phyloP scores from a whole-genome alignment of 192 early-diverging fungal species.

The Podila epigama region DNA sequence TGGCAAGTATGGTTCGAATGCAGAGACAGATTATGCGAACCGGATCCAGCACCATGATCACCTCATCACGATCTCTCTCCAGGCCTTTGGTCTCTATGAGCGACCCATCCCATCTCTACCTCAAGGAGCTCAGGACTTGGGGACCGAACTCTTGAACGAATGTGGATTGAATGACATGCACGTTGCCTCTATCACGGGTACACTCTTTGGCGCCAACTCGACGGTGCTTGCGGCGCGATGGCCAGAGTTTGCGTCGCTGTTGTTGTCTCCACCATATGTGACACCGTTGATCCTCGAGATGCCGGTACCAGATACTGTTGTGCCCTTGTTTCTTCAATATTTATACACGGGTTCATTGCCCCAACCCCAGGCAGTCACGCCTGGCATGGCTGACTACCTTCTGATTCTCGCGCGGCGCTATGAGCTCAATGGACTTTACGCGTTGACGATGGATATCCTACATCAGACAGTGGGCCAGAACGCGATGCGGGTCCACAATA shows the following conservation, averaged over 20 bases:
- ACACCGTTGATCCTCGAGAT: slow-evolving; percentile 9
- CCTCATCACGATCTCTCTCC: slow-evolving; percentile 13
- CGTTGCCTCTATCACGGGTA: not conserved
- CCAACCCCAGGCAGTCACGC: not conserved
- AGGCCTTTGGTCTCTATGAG: slow-evolving; percentile 17
- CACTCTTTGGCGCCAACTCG: slow-evolving; percentile 13
- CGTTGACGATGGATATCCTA: slow-evolving; percentile 12
- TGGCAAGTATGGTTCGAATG: slow-evolving; percentile 6
- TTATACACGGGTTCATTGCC: slow-evolving; percentile 11
- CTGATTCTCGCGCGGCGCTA: slow-evolving; percentile 12
- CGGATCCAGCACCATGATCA: slow-evolving; percentile 14
- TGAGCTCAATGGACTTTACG: slow-evolving; percentile 14
- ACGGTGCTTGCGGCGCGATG: slow-evolving; percentile 15
- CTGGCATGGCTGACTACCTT: slow-evolving; percentile 15
- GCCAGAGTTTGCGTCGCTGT: slow-evolving; percentile 11
- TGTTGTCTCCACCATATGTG: slow-evolving; percentile 21
- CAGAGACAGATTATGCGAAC: slow-evolving; percentile 9
- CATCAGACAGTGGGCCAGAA: slow-evolving; percentile 2
- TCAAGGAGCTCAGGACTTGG: slow-evolving; percentile 6
- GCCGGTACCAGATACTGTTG: slow-evolving; percentile 8
- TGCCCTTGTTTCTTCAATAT: slow-evolving; percentile 16
- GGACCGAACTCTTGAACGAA: not conserved
- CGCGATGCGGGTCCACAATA: slow-evolving; percentile 9
- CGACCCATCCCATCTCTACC: slow-evolving; percentile 13
- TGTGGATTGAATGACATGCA: slow-evolving; percentile 9